Evolutionary conservation across 495 filamentous ascomycete species (phyloP), one percentile per base, ranked within the genome.

Genomic region (Podospora pseudopauciseta): DNA sequence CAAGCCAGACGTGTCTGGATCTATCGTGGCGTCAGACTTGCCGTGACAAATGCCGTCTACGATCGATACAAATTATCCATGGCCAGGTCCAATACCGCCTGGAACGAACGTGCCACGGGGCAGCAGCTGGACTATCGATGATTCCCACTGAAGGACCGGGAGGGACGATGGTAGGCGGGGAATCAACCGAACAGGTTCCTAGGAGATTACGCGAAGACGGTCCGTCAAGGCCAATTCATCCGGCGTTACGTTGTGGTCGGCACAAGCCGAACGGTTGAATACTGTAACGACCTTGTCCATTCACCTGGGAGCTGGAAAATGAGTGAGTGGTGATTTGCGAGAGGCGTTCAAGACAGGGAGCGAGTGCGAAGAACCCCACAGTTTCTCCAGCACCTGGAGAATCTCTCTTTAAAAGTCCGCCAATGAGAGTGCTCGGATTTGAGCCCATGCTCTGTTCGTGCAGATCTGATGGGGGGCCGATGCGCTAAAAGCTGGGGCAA

Each of bases 331-430:
- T 27, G 26, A 32, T 20, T 39, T 5, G 11, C 11, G 34, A 39
- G 34, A 39, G 34, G 34, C 11, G 27, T 61, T 61, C 59, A 5
- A 61, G 27, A 61, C 18, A 61, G 54, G 23, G 55, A 58, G 18
- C 23, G 61, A 63, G 53, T 58, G 60, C 19, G 60, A 26, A 27
- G 44, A 49, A 54, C 71, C 59, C 71, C 71, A 70, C 71, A 73
- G 65, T 71, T 71, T 66, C 66, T 68, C 70, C 70, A 68, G 70
- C 54, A n/a, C 70, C 70, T 71, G 70, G 70, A 71, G 66, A 71
- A 71, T 71, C 68, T 66, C 26, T 60, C 34, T 61, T 61, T 55
- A 27, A 66, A 73, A 73, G 64, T 73, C 71, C 71, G 69, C 71
- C 71, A 73, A 73, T 73, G 59, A 66, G 9, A 20, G 62, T n/a